Evolutionary conservation across 371 early-diverging fungal genomes (phyloP).

Genomic region (Mortierella sp.): DNA sequence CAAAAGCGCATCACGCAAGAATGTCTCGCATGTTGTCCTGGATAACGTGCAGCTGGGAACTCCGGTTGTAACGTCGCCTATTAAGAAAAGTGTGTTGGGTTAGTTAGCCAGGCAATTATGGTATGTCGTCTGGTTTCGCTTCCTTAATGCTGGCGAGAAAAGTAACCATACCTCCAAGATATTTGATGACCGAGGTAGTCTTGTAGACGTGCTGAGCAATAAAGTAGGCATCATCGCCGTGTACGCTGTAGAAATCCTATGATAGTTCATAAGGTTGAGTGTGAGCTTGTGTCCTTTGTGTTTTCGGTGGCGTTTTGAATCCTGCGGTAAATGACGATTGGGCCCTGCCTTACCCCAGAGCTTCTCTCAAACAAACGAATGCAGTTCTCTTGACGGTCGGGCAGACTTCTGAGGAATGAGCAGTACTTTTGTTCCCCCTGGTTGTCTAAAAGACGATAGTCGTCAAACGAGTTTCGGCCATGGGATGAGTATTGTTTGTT

Average conservation of each 20-base stretch:
- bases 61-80: constrained; percentile 68
- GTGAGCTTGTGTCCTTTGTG: background rate
- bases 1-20: constrained; percentile 85
- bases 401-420: constrained; percentile 63
- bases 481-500: background rate
- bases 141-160: too few relatives aligned
- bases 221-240: constrained; percentile 90
- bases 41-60: constrained; percentile 87
- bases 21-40: constrained; percentile 77
- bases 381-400: constrained; percentile 58
- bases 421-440: constrained; percentile 66
- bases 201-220: constrained; percentile 90
- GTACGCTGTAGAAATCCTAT: constrained; percentile 85
- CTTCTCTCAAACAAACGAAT: constrained; percentile 83
- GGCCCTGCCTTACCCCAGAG: constrained; percentile 59
- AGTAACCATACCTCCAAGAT: constrained; percentile 76
- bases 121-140: background rate
- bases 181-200: constrained; percentile 91
- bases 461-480: background rate
- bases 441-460: constrained; percentile 33
- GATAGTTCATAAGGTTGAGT: background rate
- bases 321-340: background rate
- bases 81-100: background rate
- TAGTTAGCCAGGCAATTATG: background rate
- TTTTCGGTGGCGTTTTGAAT: background rate